Evolutionary conservation across 2,329 filamentous ascomycete genomes (phyloP), one percentile per base, ranked within the genome.

Genomic region (Trichoderma breve): DNA sequence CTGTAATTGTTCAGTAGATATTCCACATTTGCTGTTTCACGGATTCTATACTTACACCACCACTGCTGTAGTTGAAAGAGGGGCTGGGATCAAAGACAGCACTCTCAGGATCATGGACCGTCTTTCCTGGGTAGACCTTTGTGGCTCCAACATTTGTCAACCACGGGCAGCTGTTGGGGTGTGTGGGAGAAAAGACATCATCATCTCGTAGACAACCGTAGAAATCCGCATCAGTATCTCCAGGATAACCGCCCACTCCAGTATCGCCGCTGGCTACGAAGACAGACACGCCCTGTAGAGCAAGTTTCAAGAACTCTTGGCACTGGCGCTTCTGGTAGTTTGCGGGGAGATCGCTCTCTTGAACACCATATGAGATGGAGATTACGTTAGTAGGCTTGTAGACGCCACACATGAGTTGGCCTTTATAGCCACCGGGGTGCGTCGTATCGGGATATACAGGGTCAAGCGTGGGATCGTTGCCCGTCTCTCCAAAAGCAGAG

Each of bases 131-230:
- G 51, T 78, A 76, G 36, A 87, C 79, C 76, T 85, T 80, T 0
- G 86, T 87, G 14, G 85, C 85, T 47, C 86, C 86, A 3, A 87
- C 85, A 6, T 83, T 81, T 0, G 84, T 86, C 30, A 87, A 78
- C 76, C 83, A 6, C 82, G 86, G 73, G 83, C 75, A 86, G 84
- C 8, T 71, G 72, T 5, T 84, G 80, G 39, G 79, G 76, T 2
- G 78, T 74, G 75, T 84, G 82, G 76, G 84, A 21, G 76, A 79
- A 70, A 80, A 77, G 28, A 47, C 62, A 30, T 60, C 63, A 1
- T 71, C 64, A 24, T 66, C 14, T 4, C 73, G 76, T 74, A 73
- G 39, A 24, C 73, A 74, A 1, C 65, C 69, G 73, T 70, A 62
- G 72, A 76, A 53, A 9, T 32, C 24, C 2, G 78, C 81, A 11